Percentiles rank a stretch among this genome's conserved stretches.
Conservation (phyloP, 371 early-diverging fungal species). For the Nematocida sp. region DNA sequence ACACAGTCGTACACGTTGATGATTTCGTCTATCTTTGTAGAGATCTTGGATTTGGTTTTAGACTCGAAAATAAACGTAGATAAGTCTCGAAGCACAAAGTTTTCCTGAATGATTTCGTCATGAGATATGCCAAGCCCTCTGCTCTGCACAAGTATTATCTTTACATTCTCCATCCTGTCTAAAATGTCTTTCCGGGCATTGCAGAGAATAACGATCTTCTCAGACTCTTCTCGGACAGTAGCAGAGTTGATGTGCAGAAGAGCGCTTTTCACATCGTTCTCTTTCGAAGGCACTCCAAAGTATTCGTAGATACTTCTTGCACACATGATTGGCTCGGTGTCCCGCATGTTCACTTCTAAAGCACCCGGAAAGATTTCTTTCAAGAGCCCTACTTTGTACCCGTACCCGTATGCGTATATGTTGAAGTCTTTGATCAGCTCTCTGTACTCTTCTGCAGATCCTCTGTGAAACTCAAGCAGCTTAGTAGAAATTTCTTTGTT, state of each 20-base stretch:
- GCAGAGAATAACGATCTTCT: slow-evolving; percentile 21
- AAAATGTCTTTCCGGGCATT: slow-evolving; percentile 27
- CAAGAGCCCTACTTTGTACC: slow-evolving; percentile 23
- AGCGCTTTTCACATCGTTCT: slow-evolving; percentile 23
- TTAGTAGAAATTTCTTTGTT: slow-evolving; percentile 24
- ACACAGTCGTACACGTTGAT: slow-evolving; percentile 49
- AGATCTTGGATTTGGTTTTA: not conserved
- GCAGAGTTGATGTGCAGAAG: not conserved
- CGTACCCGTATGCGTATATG: slow-evolving; percentile 40
- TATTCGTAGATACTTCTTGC: slow-evolving; percentile 30
- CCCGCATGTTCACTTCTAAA: slow-evolving; percentile 20
- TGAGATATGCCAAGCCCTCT: slow-evolving; percentile 40
- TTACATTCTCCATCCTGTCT: not conserved
- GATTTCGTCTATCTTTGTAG: slow-evolving; percentile 4
- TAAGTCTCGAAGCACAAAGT: slow-evolving; percentile 32
- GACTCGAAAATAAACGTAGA: slow-evolving; percentile 36
- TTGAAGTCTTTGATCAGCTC: slow-evolving; percentile 23
- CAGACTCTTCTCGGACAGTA: not conserved
- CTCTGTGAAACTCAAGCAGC: slow-evolving; percentile 10
- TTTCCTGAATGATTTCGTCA: slow-evolving; percentile 29
- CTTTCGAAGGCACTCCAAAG: slow-evolving; percentile 11
- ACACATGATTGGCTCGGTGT: slow-evolving; percentile 4
- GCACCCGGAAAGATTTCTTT: slow-evolving; percentile 32
- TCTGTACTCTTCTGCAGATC: slow-evolving; percentile 12
- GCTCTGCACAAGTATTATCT: slow-evolving; percentile 26